Percentiles rank a stretch among this genome's conserved stretches.
Conservation (phyloP, 306 rosid genomes). For the Comarum palustre region DNA sequence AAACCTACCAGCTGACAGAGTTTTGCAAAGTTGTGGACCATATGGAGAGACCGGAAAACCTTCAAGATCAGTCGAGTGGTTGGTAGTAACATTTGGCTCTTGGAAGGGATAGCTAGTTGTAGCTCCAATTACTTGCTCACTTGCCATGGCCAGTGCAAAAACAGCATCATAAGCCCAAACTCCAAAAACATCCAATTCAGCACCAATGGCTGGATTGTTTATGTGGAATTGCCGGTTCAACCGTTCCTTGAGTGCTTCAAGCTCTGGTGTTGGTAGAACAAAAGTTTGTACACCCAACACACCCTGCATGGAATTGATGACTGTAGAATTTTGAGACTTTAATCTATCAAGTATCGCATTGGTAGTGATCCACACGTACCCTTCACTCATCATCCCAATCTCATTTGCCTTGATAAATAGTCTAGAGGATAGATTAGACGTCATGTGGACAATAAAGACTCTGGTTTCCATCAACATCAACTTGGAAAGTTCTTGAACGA, state of each 20-base stretch:
- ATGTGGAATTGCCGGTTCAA: constrained; percentile 40
- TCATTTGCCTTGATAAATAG: constrained; percentile 36
- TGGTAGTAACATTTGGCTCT: constrained; percentile 11
- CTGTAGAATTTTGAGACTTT: constrained; percentile 9
- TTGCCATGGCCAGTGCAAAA: constrained; percentile 51
- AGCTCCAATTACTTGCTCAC: constrained; percentile 31
- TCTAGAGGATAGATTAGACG: constrained; percentile 17
- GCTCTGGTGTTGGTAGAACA: constrained; percentile 28
- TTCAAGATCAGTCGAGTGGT: constrained; percentile 30
- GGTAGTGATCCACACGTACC: constrained; percentile 53
- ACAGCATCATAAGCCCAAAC: constrained; percentile 65
- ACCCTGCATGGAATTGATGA: constrained; percentile 44
- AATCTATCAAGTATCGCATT: constrained; percentile 23
- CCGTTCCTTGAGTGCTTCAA: constrained; percentile 28
- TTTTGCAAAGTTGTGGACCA: constrained; percentile 34
- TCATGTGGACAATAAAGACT: constrained; percentile 53
- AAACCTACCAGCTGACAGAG: constrained; percentile 10
- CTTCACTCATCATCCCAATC: constrained; percentile 50
- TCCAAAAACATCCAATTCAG: constrained; percentile 33
- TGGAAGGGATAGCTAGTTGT: background rate
- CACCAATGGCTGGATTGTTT: constrained; percentile 18
- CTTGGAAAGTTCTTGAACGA: constrained; percentile 39
- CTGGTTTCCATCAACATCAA: constrained; percentile 45
- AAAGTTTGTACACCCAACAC: constrained; percentile 46
- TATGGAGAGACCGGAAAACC: constrained; percentile 24